These are phyloP conservation scores for Acanthamoeba culbertsoni DNA, from an alignment of 208 protist genomes.

Conservation along the genomic window DNA sequence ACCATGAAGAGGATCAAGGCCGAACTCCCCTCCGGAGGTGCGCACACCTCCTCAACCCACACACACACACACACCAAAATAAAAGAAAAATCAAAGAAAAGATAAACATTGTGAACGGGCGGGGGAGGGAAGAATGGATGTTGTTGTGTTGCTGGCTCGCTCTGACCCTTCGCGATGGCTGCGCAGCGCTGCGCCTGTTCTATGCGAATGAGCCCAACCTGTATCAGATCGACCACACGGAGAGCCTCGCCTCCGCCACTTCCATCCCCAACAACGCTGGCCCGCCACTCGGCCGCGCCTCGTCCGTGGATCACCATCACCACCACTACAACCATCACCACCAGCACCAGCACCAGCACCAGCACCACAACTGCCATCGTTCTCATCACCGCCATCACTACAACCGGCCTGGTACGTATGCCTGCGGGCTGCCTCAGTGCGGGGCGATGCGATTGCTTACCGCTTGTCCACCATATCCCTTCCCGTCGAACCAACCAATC, in stretches of 20 bases:
- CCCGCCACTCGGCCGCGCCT: background rate
- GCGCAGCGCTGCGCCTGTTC: constrained; percentile 25
- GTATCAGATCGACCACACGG: constrained; percentile 50
- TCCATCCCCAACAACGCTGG: background rate
- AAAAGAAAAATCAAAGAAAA: too few relatives aligned
- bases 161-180: background rate
- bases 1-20: constrained; percentile 52
- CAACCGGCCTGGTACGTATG: too few relatives aligned
- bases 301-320: background rate
- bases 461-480: background rate
- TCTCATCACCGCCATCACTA: too few relatives aligned
- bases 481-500: background rate
- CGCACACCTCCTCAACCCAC: background rate
- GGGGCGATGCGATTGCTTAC: too few relatives aligned
- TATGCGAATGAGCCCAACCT: constrained; percentile 58
- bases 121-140: background rate
- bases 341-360: too few relatives aligned
- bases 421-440: too few relatives aligned
- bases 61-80: background rate
- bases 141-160: background rate
- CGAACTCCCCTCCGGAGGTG: constrained; percentile 49
- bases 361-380: too few relatives aligned
- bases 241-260: background rate
- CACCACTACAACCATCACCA: too few relatives aligned
- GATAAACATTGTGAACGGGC: background rate